Evolutionary conservation across 139 green algal genomes (phyloP).

Genomic region (Marvania coccoides): DNA sequence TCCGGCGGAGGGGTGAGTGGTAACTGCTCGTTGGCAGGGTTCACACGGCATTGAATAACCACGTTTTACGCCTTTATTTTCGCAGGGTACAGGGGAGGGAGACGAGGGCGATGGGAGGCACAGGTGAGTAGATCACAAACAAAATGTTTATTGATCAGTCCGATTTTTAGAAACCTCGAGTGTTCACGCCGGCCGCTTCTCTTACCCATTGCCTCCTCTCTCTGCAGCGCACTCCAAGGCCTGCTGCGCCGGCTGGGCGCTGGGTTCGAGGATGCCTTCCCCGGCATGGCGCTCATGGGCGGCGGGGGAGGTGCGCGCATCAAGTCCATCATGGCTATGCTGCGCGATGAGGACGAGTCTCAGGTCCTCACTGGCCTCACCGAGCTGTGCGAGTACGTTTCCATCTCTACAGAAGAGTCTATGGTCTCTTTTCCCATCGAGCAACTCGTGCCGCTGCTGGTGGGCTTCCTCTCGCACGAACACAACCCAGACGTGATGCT

Average conservation of each 20-base stretch:
- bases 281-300: constrained; percentile 48
- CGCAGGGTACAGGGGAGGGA: neutral
- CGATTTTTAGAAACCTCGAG: neutral
- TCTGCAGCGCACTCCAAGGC: too few relatives aligned
- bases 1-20: neutral
- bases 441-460: constrained; percentile 77
- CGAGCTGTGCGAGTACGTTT: constrained; percentile 87
- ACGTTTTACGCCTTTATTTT: neutral
- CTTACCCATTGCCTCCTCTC: neutral
- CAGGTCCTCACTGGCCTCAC: constrained; percentile 71
- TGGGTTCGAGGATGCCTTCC: constrained; percentile 74
- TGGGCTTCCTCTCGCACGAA: constrained; percentile 76
- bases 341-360: constrained; percentile 62
- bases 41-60: neutral
- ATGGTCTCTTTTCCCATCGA: constrained; percentile 78
- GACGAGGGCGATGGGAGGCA: neutral
- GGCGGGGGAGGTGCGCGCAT: neutral
- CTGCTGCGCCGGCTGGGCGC: constrained; percentile 79
- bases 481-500: constrained; percentile 92
- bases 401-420: constrained; percentile 81
- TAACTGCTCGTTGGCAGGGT: too few relatives aligned
- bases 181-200: neutral
- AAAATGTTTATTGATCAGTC: neutral
- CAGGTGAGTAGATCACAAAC: neutral
- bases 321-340: constrained; percentile 65